Evolutionary conservation across 345 rosid species (phyloP).

Genomic region (Bretschneidera sinensis): DNA sequence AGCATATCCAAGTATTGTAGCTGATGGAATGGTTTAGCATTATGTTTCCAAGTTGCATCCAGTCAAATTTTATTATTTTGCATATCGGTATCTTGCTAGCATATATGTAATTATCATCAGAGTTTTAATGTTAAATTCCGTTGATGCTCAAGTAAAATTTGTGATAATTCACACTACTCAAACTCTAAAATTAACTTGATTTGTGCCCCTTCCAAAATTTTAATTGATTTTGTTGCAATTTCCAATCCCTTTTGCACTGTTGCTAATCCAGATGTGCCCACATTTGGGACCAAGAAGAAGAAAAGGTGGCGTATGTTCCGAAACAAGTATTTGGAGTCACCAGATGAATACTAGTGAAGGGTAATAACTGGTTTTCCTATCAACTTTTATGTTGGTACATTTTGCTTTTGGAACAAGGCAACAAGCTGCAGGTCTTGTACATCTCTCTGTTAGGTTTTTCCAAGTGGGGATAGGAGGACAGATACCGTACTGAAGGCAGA

Average conservation of each 20-base stretch:
- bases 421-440: conserved; percentile 6
- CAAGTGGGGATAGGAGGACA: conserved; percentile 2
- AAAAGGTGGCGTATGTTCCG: conserved; percentile 33
- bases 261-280: conserved; percentile 36
- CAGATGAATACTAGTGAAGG: conserved; percentile 25
- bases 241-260: neutral
- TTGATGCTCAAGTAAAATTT: too few species aligned
- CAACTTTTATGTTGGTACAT: neutral
- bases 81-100: too few species aligned
- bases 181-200: too few species aligned
- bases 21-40: too few species aligned
- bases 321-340: conserved; percentile 31
- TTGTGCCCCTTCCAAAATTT: too few species aligned
- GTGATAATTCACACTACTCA: too few species aligned
- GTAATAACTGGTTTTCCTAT: neutral
- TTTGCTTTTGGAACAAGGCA: conserved; percentile 9
- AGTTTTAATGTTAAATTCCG: too few species aligned
- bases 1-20: too few species aligned
- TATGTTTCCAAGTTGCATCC: too few species aligned
- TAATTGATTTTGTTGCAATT: too few species aligned
- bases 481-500: conserved; percentile 1
- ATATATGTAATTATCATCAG: too few species aligned
- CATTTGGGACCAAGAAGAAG: conserved; percentile 43
- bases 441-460: neutral
- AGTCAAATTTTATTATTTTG: too few species aligned